phyloP scores from a whole-genome alignment of 306 rosid species.

The Gynostemma pentaphyllum region DNA sequence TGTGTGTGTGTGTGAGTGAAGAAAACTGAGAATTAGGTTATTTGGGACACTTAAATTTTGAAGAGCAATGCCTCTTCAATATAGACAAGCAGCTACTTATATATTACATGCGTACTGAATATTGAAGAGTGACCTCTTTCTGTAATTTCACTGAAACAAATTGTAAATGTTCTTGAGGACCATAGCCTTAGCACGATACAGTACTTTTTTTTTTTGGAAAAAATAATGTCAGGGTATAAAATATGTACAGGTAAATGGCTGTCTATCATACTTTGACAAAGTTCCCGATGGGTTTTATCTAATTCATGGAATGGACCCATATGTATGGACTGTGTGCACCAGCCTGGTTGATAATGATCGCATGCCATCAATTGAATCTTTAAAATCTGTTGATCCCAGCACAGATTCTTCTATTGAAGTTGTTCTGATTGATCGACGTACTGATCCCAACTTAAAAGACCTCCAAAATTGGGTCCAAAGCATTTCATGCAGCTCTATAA shows the following conservation, averaged over 20 bases:
- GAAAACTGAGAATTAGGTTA: not conserved
- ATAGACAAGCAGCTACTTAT: not conserved
- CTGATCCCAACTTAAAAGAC: slow-evolving; percentile 81
- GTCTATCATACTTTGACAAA: slow-evolving; percentile 78
- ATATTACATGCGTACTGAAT: not conserved
- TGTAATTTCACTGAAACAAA: not conserved
- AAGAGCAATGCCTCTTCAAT: not conserved
- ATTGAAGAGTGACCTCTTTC: not conserved
- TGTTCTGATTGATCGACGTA: slow-evolving; percentile 60
- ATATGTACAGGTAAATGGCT: slow-evolving; percentile 77
- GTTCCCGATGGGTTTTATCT: slow-evolving; percentile 90
- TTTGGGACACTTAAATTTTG: not conserved
- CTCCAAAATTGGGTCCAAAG: slow-evolving; percentile 51
- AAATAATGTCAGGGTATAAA: not conserved
- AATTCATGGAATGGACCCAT: slow-evolving; percentile 84
- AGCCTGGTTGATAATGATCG: slow-evolving; percentile 81
- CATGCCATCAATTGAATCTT: slow-evolving; percentile 71
- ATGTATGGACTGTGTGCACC: slow-evolving; percentile 85
- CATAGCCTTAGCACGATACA: not conserved
- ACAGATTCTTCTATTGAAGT: slow-evolving; percentile 65
- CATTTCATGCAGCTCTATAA: slow-evolving; percentile 62
- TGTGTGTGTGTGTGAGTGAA: no score
- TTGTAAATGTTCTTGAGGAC: not conserved
- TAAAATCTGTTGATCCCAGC: slow-evolving; percentile 59
- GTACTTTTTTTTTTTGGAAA: not conserved